These are phyloP conservation scores for Fraxinus sp. DNA, from an alignment of 305 asterid species.

Conservation along the genomic window DNA sequence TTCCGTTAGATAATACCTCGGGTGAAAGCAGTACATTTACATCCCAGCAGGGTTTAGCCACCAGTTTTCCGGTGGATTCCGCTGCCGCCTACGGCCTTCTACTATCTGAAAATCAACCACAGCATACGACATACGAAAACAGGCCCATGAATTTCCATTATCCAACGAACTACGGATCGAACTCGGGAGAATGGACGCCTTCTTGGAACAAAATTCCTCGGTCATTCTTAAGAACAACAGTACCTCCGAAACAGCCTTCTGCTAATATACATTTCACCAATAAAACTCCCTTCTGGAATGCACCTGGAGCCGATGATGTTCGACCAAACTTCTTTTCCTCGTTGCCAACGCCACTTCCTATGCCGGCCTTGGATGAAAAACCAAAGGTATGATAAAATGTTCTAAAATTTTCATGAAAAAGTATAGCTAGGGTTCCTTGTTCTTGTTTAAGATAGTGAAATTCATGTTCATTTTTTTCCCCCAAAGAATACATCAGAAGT, in stretches of 20 bases:
- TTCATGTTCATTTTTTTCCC: background rate
- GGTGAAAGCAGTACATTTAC: constrained; percentile 49
- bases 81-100: constrained; percentile 42
- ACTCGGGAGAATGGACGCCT: constrained; percentile 33
- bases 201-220: constrained; percentile 60
- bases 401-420: background rate
- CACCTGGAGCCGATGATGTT: constrained; percentile 39
- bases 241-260: constrained; percentile 46
- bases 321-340: constrained; percentile 63
- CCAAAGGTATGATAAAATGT: constrained; percentile 49
- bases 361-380: constrained; percentile 55
- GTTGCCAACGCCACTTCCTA: constrained; percentile 42
- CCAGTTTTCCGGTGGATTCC: constrained; percentile 59
- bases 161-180: constrained; percentile 34
- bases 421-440: background rate
- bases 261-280: constrained; percentile 64
- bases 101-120: constrained; percentile 43
- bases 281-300: constrained; percentile 79
- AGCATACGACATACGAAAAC: constrained; percentile 30
- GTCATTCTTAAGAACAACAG: constrained; percentile 43
- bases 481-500: constrained; percentile 46
- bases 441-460: background rate
- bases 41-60: constrained; percentile 37
- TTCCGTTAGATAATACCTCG: constrained; percentile 46
- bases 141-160: constrained; percentile 42